Evolutionary conservation across 2,329 filamentous ascomycete genomes (phyloP).

Genomic region (Aspergillus caelatus): DNA sequence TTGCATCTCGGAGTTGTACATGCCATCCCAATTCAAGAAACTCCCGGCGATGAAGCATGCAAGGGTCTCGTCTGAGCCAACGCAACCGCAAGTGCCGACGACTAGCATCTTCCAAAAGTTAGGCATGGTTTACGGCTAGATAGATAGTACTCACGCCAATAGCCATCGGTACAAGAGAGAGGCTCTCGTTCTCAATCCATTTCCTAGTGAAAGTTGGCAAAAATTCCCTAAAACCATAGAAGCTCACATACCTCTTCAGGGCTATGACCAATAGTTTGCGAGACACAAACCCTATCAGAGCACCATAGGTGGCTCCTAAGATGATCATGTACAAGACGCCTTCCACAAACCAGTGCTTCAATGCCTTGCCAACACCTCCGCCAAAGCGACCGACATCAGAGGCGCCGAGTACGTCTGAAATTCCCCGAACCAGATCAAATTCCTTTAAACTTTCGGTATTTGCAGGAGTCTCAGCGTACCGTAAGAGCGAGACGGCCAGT

Average conservation of each 20-base stretch:
- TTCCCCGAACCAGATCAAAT: slow-evolving; percentile 23
- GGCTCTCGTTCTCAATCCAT: slow-evolving; percentile 61
- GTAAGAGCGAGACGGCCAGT: slow-evolving; percentile 60
- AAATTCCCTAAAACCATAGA: neutral
- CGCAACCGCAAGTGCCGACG: slow-evolving; percentile 59
- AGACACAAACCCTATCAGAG: slow-evolving; percentile 52
- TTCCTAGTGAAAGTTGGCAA: slow-evolving; percentile 35
- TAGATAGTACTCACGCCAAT: slow-evolving; percentile 44
- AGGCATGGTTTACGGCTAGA: neutral
- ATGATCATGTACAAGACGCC: slow-evolving; percentile 63
- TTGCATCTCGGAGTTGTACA: slow-evolving; percentile 60
- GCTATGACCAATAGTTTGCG: slow-evolving; percentile 51
- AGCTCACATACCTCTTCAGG: slow-evolving; percentile 30
- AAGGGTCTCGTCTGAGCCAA: slow-evolving; percentile 63
- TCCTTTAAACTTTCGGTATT: slow-evolving; percentile 22
- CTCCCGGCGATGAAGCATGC: slow-evolving; percentile 64
- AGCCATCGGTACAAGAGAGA: slow-evolving; percentile 56
- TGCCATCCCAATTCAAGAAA: slow-evolving; percentile 64
- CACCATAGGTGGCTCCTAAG: slow-evolving; percentile 57
- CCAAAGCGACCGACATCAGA: slow-evolving; percentile 55
- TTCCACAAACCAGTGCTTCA: slow-evolving; percentile 62
- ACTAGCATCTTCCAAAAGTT: slow-evolving; percentile 54
- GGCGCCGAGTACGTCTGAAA: slow-evolving; percentile 32
- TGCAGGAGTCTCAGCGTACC: slow-evolving; percentile 50
- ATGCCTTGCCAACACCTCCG: slow-evolving; percentile 54